These are phyloP conservation scores for Melocanna baccifera DNA, from an alignment of 176 grass and related monocot genomes.

Conservation along the genomic window DNA sequence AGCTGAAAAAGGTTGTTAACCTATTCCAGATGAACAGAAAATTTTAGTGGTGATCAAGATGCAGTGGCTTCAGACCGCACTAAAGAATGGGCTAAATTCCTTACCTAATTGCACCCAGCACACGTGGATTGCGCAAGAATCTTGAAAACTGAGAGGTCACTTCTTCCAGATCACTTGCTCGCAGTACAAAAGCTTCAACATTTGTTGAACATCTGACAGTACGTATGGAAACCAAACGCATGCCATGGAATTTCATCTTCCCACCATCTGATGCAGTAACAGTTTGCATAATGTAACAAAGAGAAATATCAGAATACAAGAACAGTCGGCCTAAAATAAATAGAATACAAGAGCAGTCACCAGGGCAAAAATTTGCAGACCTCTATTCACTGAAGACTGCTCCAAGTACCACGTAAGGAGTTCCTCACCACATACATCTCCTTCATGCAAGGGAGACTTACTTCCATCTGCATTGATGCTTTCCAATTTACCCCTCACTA, in stretches of 20 bases:
- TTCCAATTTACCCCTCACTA: constrained; percentile 79
- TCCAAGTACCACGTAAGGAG: constrained; percentile 88
- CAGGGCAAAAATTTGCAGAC: constrained; percentile 16
- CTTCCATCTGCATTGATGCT: constrained; percentile 62
- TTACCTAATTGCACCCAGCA: constrained; percentile 59
- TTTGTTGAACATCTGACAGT: constrained; percentile 79
- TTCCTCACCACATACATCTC: constrained; percentile 90
- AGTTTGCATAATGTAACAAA: background rate
- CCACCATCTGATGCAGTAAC: constrained; percentile 49
- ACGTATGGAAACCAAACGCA: constrained; percentile 54
- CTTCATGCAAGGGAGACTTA: constrained; percentile 55
- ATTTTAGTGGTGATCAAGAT: background rate
- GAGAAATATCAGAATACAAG: background rate
- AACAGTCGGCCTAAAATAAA: background rate
- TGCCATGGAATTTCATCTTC: constrained; percentile 55
- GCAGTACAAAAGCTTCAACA: constrained; percentile 81
- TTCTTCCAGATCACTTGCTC: constrained; percentile 70
- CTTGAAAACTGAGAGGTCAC: constrained; percentile 57
- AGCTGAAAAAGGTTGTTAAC: background rate
- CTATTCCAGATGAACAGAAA: too few relatives aligned
- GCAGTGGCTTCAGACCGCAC: background rate
- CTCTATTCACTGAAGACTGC: constrained; percentile 61
- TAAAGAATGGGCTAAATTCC: background rate
- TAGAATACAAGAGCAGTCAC: background rate
- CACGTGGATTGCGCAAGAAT: constrained; percentile 71